These are phyloP conservation scores for Penicillium subrubescens DNA, from an alignment of 495 filamentous ascomycete species.

Conservation along the genomic window DNA sequence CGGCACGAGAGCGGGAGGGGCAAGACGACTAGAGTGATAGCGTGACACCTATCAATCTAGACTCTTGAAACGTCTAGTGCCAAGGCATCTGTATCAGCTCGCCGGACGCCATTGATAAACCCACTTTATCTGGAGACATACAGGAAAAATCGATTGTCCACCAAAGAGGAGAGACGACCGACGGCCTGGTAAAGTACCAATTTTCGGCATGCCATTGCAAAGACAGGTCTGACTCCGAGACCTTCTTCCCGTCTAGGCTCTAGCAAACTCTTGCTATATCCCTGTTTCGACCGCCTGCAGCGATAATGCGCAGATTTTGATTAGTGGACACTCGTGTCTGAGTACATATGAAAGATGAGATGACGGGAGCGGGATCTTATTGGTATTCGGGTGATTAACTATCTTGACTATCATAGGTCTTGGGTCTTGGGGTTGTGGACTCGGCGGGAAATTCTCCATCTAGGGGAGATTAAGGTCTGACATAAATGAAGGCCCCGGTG, in stretches of 20 bases:
- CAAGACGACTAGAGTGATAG: not conserved
- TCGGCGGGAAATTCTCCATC: constrained; percentile 8
- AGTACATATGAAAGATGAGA: not conserved
- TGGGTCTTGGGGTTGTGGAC: not conserved
- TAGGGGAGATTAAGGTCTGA: constrained; percentile 18
- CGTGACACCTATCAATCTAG: constrained; percentile 10
- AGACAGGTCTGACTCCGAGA: not conserved
- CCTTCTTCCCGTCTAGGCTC: not conserved
- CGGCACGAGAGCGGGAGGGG: not conserved
- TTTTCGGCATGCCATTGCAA: not conserved
- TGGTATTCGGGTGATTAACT: not conserved
- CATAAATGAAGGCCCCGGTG: constrained; percentile 21
- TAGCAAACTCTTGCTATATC: not conserved
- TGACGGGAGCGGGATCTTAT: not conserved
- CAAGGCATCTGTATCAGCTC: not conserved
- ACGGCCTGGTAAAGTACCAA: not conserved
- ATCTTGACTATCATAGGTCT: not conserved
- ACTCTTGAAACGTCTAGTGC: not conserved
- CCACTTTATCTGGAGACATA: constrained; percentile 6
- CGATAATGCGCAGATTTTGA: not conserved
- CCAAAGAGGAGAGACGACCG: not conserved
- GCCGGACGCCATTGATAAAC: not conserved
- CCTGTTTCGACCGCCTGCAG: not conserved
- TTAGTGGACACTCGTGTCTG: not conserved
- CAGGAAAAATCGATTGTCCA: not conserved